Evolutionary conservation across 2,329 filamentous ascomycete genomes (phyloP).

Genomic region (Didymella pomorum): DNA sequence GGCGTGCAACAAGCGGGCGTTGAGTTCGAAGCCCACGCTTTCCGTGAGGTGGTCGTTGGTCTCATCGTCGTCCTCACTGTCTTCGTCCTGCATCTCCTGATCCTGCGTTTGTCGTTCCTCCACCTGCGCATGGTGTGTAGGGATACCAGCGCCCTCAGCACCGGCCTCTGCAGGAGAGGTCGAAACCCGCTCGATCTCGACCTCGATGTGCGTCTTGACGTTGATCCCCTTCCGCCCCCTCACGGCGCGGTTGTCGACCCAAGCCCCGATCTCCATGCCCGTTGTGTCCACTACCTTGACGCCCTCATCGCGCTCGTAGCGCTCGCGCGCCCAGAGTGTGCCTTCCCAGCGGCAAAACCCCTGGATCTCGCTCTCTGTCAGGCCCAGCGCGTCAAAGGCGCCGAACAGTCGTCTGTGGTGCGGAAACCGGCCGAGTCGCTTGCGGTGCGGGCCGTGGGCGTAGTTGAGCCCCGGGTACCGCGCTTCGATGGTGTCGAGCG

Average conservation of each 20-base stretch:
- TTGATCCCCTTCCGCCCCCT: conserved; percentile 43
- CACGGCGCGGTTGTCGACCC: conserved; percentile 57
- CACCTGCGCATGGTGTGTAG: conserved; percentile 21
- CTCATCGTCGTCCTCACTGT: conserved; percentile 34
- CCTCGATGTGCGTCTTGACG: conserved; percentile 54
- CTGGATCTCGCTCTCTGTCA: conserved; percentile 75
- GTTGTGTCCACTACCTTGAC: conserved; percentile 75
- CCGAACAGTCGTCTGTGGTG: conserved; percentile 80
- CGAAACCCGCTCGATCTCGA: conserved; percentile 49
- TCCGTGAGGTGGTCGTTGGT: conserved; percentile 45
- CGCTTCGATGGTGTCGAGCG: conserved; percentile 79
- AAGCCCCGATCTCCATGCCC: conserved; percentile 71
- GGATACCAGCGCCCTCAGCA: conserved; percentile 37
- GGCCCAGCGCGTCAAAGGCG: conserved; percentile 73
- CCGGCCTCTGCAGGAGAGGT: background rate
- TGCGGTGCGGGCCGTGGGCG: conserved; percentile 73
- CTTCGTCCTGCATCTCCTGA: conserved; percentile 17
- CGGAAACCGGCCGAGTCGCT: conserved; percentile 77
- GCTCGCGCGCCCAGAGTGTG: conserved; percentile 82
- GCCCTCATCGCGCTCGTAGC: conserved; percentile 78
- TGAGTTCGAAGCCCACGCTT: conserved; percentile 67
- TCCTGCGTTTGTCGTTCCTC: conserved; percentile 15
- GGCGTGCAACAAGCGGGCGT: conserved; percentile 70
- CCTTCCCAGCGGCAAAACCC: conserved; percentile 82
- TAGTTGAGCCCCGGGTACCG: conserved; percentile 86